A percentile compares a stretch with the other conserved stretches of the same genome.
Evolutionary conservation across 2,329 filamentous ascomycete genomes (phyloP).

Genomic region (Fusarium virguliforme): DNA sequence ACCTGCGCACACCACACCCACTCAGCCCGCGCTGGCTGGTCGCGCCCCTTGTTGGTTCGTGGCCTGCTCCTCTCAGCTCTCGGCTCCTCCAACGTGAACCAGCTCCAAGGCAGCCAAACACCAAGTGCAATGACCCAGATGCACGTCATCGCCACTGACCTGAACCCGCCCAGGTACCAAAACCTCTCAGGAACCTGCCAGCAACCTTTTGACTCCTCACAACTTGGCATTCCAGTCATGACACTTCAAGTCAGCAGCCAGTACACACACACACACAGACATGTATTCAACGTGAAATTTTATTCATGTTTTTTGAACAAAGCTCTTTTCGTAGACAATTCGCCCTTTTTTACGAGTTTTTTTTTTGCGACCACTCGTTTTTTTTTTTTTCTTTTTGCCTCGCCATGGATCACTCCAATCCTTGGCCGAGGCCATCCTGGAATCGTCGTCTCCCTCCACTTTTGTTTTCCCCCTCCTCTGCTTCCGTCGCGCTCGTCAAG

Average conservation of each 20-base stretch:
- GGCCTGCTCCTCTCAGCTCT: neutral
- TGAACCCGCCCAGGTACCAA: neutral
- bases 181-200: conserved; percentile 41
- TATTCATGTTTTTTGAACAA: conserved; percentile 51
- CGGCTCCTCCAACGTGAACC: neutral
- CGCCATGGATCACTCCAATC: conserved; percentile 3
- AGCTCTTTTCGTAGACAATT: conserved; percentile 44
- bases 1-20: conserved; percentile 36
- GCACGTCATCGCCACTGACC: conserved; percentile 33
- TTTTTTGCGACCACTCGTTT: conserved; percentile 39
- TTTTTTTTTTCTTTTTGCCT: conserved; percentile 38
- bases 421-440: conserved; percentile 12
- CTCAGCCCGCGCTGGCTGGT: conserved; percentile 1
- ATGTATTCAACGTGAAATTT: conserved; percentile 43
- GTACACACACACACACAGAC: conserved; percentile 18
- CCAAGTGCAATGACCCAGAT: conserved; percentile 21
- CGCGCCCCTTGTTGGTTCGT: conserved; percentile 29
- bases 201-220: conserved; percentile 39
- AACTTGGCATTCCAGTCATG: conserved; percentile 29
- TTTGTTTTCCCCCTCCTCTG: conserved; percentile 34
- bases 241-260: conserved; percentile 19
- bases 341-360: conserved; percentile 50
- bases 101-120: neutral
- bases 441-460: conserved; percentile 32
- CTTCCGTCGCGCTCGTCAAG: conserved; percentile 17